Evolutionary conservation across 129 eudicot species (phyloP).

Genomic region (Flaveria ramosissima): DNA sequence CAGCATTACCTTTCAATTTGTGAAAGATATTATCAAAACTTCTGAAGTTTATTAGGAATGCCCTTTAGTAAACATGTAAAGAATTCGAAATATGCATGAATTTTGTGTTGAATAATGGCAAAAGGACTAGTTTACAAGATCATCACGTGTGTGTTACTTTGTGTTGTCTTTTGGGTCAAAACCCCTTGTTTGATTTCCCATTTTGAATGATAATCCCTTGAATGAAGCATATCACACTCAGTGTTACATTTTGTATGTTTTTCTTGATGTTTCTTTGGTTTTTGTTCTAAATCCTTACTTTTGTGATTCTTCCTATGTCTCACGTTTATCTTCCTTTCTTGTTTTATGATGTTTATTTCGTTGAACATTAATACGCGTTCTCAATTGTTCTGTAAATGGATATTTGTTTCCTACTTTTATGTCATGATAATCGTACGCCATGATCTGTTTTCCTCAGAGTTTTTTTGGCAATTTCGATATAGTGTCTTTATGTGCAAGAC

Average conservation of each 20-base stretch:
- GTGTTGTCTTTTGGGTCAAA: background rate
- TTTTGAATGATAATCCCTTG: background rate
- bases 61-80: background rate
- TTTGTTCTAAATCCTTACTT: background rate
- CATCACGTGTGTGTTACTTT: background rate
- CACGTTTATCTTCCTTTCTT: background rate
- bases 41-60: background rate
- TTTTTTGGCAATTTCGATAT: background rate
- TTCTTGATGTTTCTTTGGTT: background rate
- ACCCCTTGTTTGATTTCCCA: slow-evolving; percentile 8
- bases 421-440: background rate
- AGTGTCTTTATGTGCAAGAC: background rate
- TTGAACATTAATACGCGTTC: background rate
- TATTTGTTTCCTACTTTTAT: background rate
- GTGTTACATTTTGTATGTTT: slow-evolving; percentile 1
- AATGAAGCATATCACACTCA: background rate
- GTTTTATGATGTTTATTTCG: background rate
- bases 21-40: background rate
- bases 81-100: background rate
- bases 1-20: background rate
- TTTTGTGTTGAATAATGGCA: background rate
- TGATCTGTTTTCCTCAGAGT: background rate
- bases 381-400: background rate
- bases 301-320: slow-evolving; percentile 5
- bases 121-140: background rate